Conservation (phyloP, 2,329 filamentous ascomycete species). For the Monilinia polystroma region DNA sequence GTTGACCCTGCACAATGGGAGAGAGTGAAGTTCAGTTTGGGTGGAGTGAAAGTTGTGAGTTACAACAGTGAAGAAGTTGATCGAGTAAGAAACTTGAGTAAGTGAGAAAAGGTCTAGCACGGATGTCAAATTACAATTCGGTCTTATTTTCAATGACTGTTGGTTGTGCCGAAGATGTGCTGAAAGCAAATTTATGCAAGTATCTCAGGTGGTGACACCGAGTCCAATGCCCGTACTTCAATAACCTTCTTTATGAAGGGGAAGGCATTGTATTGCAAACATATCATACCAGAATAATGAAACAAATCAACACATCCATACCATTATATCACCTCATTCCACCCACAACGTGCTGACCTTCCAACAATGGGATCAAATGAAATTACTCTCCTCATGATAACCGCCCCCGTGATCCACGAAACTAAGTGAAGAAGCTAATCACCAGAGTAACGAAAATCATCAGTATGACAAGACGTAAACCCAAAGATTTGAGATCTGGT, state of each 20-base stretch:
- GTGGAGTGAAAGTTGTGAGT: conserved; percentile 63
- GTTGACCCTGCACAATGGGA: conserved; percentile 65
- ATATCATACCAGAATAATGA: conserved; percentile 7
- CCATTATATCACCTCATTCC: not conserved
- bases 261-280: conserved; percentile 33
- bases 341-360: not conserved
- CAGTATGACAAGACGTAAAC: too few species aligned
- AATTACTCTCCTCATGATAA: too few species aligned
- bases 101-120: conserved; percentile 58
- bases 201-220: conserved; percentile 38
- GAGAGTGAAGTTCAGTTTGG: conserved; percentile 50
- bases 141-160: conserved; percentile 74
- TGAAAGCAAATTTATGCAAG: conserved; percentile 60
- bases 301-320: not conserved
- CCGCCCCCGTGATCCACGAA: too few species aligned
- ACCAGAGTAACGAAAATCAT: too few species aligned
- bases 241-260: conserved; percentile 29
- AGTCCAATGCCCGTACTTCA: conserved; percentile 32
- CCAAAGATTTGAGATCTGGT: too few species aligned
- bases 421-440: too few species aligned
- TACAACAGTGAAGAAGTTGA: conserved; percentile 55
- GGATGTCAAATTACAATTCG: conserved; percentile 99
- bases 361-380: not conserved
- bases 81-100: conserved; percentile 5
- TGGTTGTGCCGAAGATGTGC: conserved; percentile 99